Percentiles rank a stretch among this genome's conserved stretches.
phyloP scores from a whole-genome alignment of 148 eudicot species.

The Cornus suecica region DNA sequence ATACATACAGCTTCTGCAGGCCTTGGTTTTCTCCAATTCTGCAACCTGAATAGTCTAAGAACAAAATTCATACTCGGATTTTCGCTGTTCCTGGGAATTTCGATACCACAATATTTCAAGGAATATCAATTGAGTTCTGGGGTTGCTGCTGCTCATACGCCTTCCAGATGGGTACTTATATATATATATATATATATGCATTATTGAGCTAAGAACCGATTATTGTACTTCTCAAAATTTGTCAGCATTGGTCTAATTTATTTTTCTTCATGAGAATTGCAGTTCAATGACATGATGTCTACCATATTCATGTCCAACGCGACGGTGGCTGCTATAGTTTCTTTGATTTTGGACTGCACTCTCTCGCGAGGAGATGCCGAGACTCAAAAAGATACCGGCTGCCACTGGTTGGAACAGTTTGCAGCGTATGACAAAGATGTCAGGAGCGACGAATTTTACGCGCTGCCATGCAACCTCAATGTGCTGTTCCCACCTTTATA shows the following conservation, averaged over 20 bases:
- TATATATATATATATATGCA: too few relatives aligned
- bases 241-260: background rate
- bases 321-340: conserved; percentile 46
- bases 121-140: too few relatives aligned
- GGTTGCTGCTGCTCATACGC: conserved; percentile 44
- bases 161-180: conserved; percentile 53
- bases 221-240: background rate
- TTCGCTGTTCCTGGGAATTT: conserved; percentile 40
- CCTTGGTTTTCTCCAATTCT: conserved; percentile 69
- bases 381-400: conserved; percentile 57
- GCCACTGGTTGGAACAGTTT: conserved; percentile 74
- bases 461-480: conserved; percentile 57
- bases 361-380: conserved; percentile 34
- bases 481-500: conserved; percentile 52
- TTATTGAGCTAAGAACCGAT: background rate
- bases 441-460: conserved; percentile 72
- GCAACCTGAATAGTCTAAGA: conserved; percentile 85
- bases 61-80: conserved; percentile 52
- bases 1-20: conserved; percentile 50
- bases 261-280: conserved; percentile 9
- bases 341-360: conserved; percentile 52
- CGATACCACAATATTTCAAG: too few relatives aligned
- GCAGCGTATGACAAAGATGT: conserved; percentile 49
- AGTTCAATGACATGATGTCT: conserved; percentile 57
- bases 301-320: conserved; percentile 54